These are phyloP conservation scores for Tetracentron sinense DNA, from an alignment of 164 flowering plant species.

Conservation along the genomic window DNA sequence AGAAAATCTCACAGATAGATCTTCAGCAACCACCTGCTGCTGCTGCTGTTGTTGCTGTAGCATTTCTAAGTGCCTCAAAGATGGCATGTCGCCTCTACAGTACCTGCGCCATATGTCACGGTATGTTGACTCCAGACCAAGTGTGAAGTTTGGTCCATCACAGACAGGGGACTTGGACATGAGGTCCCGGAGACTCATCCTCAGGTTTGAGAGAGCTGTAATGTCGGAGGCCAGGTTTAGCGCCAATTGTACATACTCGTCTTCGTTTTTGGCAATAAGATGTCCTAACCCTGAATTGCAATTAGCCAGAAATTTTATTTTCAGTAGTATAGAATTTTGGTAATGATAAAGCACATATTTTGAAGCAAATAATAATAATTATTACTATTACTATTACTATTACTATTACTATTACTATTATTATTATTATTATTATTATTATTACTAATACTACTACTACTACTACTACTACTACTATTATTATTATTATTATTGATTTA, in stretches of 20 bases:
- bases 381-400: too few relatives aligned
- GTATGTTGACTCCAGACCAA: constrained; percentile 62
- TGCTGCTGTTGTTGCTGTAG: constrained; percentile 30
- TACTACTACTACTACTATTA: too few relatives aligned
- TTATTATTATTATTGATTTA: too few relatives aligned
- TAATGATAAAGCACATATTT: too few relatives aligned
- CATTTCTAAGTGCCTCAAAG: constrained; percentile 48
- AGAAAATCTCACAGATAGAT: constrained; percentile 18
- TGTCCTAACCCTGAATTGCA: constrained; percentile 55
- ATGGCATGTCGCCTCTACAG: constrained; percentile 82
- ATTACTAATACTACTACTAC: too few relatives aligned
- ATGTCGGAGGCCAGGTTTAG: constrained; percentile 71
- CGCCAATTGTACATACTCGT: constrained; percentile 76
- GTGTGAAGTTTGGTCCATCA: constrained; percentile 61
- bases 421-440: too few relatives aligned
- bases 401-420: too few relatives aligned
- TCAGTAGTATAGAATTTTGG: too few relatives aligned
- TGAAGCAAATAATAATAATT: too few relatives aligned
- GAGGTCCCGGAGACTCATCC: constrained; percentile 70
- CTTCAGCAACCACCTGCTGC: constrained; percentile 24
- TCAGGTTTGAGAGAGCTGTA: constrained; percentile 63
- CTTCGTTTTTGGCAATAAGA: constrained; percentile 82
- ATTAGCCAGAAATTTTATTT: constrained; percentile 6
- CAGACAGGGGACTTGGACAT: constrained; percentile 91
- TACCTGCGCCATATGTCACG: constrained; percentile 78